Evolutionary conservation across 148 eudicot species (phyloP).

Genomic region (Fagopyrum homotropicum): DNA sequence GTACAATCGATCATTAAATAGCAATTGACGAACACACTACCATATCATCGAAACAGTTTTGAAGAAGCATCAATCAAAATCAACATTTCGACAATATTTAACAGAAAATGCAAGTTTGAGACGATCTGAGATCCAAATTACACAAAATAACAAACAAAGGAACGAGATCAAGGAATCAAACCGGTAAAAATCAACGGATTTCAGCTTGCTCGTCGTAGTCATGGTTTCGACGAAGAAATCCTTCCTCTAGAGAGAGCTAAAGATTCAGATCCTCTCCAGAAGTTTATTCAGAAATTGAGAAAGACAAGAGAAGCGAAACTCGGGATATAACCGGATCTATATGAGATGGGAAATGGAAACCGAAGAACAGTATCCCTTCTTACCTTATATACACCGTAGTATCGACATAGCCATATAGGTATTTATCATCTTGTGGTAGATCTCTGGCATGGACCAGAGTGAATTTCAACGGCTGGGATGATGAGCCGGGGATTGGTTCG

Average conservation of each 20-base stretch:
- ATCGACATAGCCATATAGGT: background rate
- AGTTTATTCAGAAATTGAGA: background rate
- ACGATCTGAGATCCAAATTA: background rate
- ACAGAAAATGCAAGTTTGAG: background rate
- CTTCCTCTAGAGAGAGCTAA: background rate
- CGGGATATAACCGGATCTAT: background rate
- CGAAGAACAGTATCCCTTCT: too few relatives aligned
- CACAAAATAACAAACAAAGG: background rate
- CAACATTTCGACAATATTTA: background rate
- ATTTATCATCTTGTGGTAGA: background rate
- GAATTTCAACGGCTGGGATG: background rate
- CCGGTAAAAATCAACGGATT: constrained; percentile 96
- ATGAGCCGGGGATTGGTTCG: background rate
- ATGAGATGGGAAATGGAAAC: background rate
- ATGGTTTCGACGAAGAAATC: constrained; percentile 27
- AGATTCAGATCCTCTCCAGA: background rate
- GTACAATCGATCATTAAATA: background rate
- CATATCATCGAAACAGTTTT: too few relatives aligned
- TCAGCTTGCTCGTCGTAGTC: constrained; percentile 65
- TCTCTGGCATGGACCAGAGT: background rate
- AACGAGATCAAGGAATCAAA: constrained; percentile 16
- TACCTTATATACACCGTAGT: too few relatives aligned
- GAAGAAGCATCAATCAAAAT: background rate
- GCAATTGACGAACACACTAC: constrained; percentile 1
- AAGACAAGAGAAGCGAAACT: background rate